Evolutionary conservation across 1,139 yeast genomes (phyloP).

Genomic region (Eremothecium cymbalariae): DNA sequence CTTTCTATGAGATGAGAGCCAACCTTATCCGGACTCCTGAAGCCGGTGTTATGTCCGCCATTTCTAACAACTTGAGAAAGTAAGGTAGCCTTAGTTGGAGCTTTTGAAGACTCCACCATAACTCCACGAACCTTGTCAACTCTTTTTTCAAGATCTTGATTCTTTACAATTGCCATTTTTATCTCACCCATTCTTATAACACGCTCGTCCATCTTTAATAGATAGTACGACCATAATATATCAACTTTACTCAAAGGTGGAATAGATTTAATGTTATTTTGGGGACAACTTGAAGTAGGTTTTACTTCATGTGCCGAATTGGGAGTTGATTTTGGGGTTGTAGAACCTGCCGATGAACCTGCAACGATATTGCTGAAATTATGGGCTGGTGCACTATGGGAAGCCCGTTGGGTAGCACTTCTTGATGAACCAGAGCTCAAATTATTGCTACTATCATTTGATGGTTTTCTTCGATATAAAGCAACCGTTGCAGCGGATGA

Average conservation of each 20-base stretch:
- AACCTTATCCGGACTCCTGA: conserved; percentile 29
- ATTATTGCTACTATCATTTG: not conserved
- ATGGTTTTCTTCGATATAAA: conserved; percentile 8
- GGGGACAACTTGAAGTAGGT: too few species aligned
- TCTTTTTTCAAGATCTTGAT: conserved; percentile 43
- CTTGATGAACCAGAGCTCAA: conserved; percentile 6
- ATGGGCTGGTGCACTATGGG: conserved; percentile 3
- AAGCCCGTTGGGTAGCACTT: conserved; percentile 10
- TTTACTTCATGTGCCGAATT: conserved; percentile 2
- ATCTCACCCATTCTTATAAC: conserved; percentile 56
- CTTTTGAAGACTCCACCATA: conserved; percentile 50
- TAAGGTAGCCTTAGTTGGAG: conserved; percentile 25
- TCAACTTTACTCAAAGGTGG: conserved; percentile 54
- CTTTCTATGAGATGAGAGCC: conserved; percentile 20
- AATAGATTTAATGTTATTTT: too few species aligned
- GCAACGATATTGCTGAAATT: conserved; percentile 4
- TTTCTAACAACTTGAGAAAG: conserved; percentile 51
- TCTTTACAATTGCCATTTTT: conserved; percentile 34
- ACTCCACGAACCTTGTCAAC: conserved; percentile 43
- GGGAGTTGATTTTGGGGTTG: conserved; percentile 6
- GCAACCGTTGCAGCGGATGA: conserved; percentile 34
- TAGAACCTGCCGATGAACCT: conserved; percentile 4
- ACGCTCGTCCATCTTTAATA: conserved; percentile 61
- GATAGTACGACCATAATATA: conserved; percentile 55
- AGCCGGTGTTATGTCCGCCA: conserved; percentile 39